Conservation (phyloP, 306 rosid genomes). For the Cyamopsis tetragonoloba region DNA sequence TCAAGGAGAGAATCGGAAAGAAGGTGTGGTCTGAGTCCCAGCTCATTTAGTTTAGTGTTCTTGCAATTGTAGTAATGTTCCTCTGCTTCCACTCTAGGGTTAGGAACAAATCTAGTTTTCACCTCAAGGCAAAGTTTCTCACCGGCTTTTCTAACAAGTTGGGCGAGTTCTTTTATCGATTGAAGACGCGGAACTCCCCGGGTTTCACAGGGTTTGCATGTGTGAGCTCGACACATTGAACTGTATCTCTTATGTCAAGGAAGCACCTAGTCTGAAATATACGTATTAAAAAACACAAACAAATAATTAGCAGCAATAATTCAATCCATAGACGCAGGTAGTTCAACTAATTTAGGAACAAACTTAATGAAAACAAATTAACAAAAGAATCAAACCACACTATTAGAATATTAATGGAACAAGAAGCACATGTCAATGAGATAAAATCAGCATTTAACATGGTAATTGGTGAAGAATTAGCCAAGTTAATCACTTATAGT, state of each 20-base stretch:
- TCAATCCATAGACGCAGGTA: not conserved
- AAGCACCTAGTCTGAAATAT: constrained; percentile 84
- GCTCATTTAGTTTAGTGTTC: constrained; percentile 85
- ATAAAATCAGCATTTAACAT: not conserved
- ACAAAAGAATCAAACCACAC: not conserved
- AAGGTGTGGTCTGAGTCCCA: constrained; percentile 85
- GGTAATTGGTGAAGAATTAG: not conserved
- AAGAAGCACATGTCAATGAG: not conserved
- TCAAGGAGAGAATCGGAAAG: constrained; percentile 94
- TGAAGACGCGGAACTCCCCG: constrained; percentile 90
- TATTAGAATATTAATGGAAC: not conserved
- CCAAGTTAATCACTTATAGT: no score
- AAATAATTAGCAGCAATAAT: constrained; percentile 1
- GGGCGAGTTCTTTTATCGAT: constrained; percentile 86
- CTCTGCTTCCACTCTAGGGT: constrained; percentile 96
- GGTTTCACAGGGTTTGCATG: constrained; percentile 80
- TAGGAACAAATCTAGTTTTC: constrained; percentile 71
- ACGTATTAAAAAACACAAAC: constrained; percentile 12
- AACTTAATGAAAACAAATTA: not conserved
- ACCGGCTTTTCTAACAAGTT: constrained; percentile 75
- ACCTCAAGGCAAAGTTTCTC: constrained; percentile 79
- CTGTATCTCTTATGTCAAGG: constrained; percentile 96
- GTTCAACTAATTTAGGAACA: constrained; percentile 3
- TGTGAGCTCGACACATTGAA: constrained; percentile 92
- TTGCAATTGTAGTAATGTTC: constrained; percentile 97